phyloP scores from a whole-genome alignment of 192 early-diverging fungal species.

The Coemansia sp. region DNA sequence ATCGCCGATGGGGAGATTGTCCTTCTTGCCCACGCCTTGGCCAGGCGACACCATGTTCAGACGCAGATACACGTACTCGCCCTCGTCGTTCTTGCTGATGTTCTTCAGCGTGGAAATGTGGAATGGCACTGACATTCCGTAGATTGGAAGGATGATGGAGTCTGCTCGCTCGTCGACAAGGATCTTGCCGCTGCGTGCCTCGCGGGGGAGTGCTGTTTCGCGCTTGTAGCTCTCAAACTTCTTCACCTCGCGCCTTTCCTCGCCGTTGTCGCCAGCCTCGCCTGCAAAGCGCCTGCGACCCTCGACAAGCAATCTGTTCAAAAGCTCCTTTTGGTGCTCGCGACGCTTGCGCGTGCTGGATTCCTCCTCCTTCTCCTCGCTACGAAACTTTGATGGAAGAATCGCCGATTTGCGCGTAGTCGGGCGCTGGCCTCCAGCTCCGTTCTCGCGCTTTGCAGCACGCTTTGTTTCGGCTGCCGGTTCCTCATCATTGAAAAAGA shows the following conservation, averaged over 20 bases:
- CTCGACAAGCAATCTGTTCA: constrained; percentile 70
- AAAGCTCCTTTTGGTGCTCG: constrained; percentile 88
- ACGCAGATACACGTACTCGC: constrained; percentile 84
- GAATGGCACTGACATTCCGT: constrained; percentile 96
- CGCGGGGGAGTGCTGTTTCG: constrained; percentile 82
- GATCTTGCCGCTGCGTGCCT: constrained; percentile 79
- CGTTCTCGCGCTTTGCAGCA: constrained; percentile 30
- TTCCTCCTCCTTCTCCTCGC: constrained; percentile 77
- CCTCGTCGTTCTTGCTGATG: constrained; percentile 91
- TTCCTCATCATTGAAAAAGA: constrained; percentile 58
- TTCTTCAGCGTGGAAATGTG: constrained; percentile 97
- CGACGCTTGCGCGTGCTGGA: constrained; percentile 73
- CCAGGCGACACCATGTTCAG: constrained; percentile 96
- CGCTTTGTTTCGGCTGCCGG: constrained; percentile 10
- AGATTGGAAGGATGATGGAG: constrained; percentile 90
- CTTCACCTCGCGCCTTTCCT: constrained; percentile 73
- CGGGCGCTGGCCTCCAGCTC: constrained; percentile 21
- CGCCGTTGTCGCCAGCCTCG: constrained; percentile 59
- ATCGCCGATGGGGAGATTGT: constrained; percentile 84
- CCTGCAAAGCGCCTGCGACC: constrained; percentile 80
- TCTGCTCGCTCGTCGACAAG: constrained; percentile 85
- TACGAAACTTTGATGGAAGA: constrained; percentile 76
- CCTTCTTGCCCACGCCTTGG: constrained; percentile 89
- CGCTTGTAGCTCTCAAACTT: constrained; percentile 96
- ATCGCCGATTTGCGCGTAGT: constrained; percentile 65